Conservation (phyloP, 768 basidiomycete genomes). For the Leccinum subtestaceum region DNA sequence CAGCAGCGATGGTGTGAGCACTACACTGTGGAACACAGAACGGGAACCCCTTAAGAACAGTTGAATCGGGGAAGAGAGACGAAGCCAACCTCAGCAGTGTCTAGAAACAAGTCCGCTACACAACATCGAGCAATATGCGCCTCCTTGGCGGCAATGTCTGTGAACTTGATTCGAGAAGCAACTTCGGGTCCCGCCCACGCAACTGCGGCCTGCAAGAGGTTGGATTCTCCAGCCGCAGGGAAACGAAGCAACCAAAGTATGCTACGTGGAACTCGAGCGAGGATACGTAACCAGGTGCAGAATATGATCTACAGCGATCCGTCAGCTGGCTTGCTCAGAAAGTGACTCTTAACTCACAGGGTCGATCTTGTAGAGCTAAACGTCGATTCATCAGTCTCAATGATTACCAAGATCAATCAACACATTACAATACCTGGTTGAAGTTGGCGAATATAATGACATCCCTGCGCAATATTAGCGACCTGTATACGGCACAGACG, state of each 20-base stretch:
- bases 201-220: conserved; percentile 40
- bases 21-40: conserved; percentile 37
- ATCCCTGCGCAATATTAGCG: conserved; percentile 29
- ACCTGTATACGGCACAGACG: not conserved
- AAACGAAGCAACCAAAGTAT: conserved; percentile 55
- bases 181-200: conserved; percentile 47
- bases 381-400: conserved; percentile 8
- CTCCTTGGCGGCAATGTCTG: conserved; percentile 47
- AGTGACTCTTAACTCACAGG: conserved; percentile 27
- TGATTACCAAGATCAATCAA: not conserved
- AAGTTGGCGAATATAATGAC: conserved; percentile 51
- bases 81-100: conserved; percentile 45
- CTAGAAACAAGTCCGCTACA: conserved; percentile 50
- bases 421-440: conserved; percentile 41
- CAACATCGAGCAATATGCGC: conserved; percentile 43
- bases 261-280: conserved; percentile 41
- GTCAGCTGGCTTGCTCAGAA: not conserved
- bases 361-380: conserved; percentile 46
- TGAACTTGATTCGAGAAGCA: conserved; percentile 45
- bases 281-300: conserved; percentile 47
- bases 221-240: conserved; percentile 44
- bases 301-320: conserved; percentile 36
- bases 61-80: not conserved
- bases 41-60: not conserved
- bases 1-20: conserved; percentile 50